Base-by-base conservation (phyloP, 768 basidiomycete genomes). In the Xanthoconium stramineum region DNA sequence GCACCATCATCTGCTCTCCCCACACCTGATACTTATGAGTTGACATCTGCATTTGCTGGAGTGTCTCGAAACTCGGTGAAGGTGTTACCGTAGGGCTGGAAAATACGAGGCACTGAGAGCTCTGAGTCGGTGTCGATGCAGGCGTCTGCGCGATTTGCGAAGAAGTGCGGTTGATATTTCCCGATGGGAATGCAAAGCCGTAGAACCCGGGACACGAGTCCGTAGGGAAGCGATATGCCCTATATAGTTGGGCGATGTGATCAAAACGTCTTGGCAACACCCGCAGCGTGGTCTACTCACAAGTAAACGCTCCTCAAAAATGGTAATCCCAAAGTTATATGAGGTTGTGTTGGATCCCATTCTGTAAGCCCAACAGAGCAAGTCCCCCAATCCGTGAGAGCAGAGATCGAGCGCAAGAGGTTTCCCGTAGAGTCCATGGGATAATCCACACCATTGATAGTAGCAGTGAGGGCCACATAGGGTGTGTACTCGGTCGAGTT, bases 151-250 rank as follows among this genome's bases (percentile, higher is more conserved):
- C 49, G 6, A 68, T 59, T 28, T 67, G 60, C 13, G 58, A 32
- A 6, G 56, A 14, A 3, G 65, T 69, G 15, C 58, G 56, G 35
- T 68, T 66, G 36, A 64, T n/a, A 6, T 59, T 48, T 40, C 65
- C 61, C 2, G 68, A 67, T 3, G 60, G 67, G 36, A 69, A 69
- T 6, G 66, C 66, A 29, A 69, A 69, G 19, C 63, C 61, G 32
- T 65, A 68, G 56, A 56, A 69, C 38, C 60, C 68, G 10, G 67
- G 66, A 45, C 68, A 69, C 24, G 50, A 55, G 24, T 40, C 63
- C 29, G 66, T 69, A 15, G 63, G 69, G 43, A 68, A 69, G 24
- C 68, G 68, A 35, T 70, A 68, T 5, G 68, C 67, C 45, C 67
- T 68, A 40, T 15, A 44, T 13, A 48, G 39, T 30, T 19, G 24